phyloP scores from a whole-genome alignment of 2,329 filamentous ascomycete genomes.

The Cordyceps militaris region DNA sequence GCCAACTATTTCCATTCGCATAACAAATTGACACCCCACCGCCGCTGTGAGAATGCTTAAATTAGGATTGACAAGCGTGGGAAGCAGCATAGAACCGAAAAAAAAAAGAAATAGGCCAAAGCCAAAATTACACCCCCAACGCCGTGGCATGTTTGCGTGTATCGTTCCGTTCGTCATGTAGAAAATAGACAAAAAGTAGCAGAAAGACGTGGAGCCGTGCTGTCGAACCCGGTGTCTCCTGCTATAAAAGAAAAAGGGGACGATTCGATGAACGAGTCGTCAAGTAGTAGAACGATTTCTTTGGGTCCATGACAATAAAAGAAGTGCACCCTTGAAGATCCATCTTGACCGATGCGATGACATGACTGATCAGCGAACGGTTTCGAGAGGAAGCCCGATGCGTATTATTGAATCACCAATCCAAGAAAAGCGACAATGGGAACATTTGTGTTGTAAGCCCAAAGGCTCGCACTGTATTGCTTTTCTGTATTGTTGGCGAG shows the following conservation, averaged over 20 bases:
- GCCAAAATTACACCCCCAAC: background rate
- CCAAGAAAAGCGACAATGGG: background rate
- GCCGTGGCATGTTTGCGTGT: conserved; percentile 7
- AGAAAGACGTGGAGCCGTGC: background rate
- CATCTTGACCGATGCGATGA: background rate
- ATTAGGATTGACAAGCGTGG: background rate
- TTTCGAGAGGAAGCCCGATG: background rate
- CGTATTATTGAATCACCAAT: background rate
- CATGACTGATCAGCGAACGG: background rate
- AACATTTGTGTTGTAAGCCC: background rate
- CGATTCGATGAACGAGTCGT: background rate
- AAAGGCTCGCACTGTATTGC: background rate
- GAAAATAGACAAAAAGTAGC: background rate
- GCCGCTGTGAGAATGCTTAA: background rate
- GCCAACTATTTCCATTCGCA: background rate
- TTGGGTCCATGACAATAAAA: background rate
- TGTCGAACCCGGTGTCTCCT: conserved; percentile 1
- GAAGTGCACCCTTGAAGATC: background rate
- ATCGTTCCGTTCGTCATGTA: conserved; percentile 9
- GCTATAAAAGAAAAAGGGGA: background rate
- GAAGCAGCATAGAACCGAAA: background rate
- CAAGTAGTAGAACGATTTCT: background rate
- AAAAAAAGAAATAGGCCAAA: background rate
- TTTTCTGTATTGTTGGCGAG: background rate
- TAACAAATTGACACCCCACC: background rate